These are phyloP conservation scores for Erysimum pusillum DNA, from an alignment of 441 rosid genomes.

Conservation along the genomic window DNA sequence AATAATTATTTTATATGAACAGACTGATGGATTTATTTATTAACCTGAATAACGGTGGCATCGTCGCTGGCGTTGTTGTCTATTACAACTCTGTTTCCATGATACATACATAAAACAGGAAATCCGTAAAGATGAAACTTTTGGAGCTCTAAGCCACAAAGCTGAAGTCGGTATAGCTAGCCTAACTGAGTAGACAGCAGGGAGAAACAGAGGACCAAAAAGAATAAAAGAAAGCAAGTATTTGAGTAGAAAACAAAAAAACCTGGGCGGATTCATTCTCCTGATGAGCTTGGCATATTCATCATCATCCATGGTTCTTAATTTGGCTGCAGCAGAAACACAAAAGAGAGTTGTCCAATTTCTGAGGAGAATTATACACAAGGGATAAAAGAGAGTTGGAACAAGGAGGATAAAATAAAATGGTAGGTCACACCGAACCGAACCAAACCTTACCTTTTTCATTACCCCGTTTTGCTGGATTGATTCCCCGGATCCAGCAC, in stretches of 20 bases:
- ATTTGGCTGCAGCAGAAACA: background rate
- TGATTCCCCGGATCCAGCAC: conserved; percentile 40
- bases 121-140: background rate
- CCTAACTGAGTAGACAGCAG: background rate
- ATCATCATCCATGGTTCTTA: conserved; percentile 68
- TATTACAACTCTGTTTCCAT: conserved; percentile 76
- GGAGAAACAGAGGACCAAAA: background rate
- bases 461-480: conserved; percentile 17
- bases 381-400: background rate
- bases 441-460: background rate
- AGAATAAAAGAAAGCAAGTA: no score
- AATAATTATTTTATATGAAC: background rate
- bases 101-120: conserved; percentile 5
- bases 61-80: conserved; percentile 73
- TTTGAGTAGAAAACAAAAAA: background rate
- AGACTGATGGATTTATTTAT: background rate
- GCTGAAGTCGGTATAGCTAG: background rate
- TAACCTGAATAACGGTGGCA: conserved; percentile 86
- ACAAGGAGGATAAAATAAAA: conserved; percentile 35
- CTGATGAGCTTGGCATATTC: conserved; percentile 90
- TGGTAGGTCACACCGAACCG: conserved; percentile 15
- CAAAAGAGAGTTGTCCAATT: conserved; percentile 46
- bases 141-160: background rate
- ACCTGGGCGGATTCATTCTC: conserved; percentile 96
- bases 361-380: conserved; percentile 44